Evolutionary conservation across 1,284 basidiomycete species (phyloP).

Genomic region (Ganoderma leucocontextum): DNA sequence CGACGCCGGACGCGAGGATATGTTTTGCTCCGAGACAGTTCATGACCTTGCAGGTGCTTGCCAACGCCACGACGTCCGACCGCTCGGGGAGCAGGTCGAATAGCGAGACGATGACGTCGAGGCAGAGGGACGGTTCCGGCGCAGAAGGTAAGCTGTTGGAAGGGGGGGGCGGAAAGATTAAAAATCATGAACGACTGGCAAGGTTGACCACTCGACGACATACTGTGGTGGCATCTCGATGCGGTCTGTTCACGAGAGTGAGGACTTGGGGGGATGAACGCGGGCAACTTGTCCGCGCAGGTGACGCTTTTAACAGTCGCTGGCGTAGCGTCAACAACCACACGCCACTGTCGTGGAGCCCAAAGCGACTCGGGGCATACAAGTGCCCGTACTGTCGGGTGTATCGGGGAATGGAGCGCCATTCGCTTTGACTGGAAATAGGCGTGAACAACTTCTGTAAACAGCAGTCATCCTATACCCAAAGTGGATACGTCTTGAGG

Average conservation of each 20-base stretch:
- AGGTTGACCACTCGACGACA: background rate
- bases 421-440: background rate
- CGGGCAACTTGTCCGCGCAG: background rate
- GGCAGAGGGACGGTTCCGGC: background rate
- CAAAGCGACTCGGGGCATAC: background rate
- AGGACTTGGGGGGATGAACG: background rate
- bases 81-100: background rate
- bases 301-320: background rate
- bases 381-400: background rate
- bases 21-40: background rate
- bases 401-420: background rate
- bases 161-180: background rate
- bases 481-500: background rate
- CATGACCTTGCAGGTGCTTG: background rate
- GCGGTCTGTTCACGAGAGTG: background rate
- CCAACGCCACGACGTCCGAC: background rate
- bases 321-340: background rate
- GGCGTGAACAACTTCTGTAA: background rate
- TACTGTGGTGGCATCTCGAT: background rate
- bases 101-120: conserved; percentile 3
- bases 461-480: background rate
- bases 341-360: background rate
- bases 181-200: background rate
- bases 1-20: background rate
- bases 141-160: background rate